A percentile compares a stretch with the other conserved stretches of the same genome.
These are phyloP conservation scores for Pyrrhoderma lamaoense DNA, from an alignment of 1,284 basidiomycete species.

Conservation along the genomic window DNA sequence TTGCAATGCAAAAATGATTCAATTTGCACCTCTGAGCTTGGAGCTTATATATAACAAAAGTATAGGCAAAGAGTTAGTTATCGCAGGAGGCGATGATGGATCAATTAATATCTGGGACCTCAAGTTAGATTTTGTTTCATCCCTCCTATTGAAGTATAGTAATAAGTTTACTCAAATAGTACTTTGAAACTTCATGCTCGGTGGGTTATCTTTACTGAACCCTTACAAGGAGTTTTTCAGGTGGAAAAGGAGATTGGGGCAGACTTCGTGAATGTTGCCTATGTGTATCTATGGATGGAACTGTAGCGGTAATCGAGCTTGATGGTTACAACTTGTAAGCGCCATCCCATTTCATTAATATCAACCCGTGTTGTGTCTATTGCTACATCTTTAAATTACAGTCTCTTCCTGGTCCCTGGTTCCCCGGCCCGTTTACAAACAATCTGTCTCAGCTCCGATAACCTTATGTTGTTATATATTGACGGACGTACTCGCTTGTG, in stretches of 20 bases:
- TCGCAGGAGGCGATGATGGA: conserved; percentile 71
- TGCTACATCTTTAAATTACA: conserved; percentile 26
- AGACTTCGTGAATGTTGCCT: conserved; percentile 65
- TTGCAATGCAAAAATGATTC: conserved; percentile 31
- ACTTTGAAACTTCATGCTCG: conserved; percentile 55
- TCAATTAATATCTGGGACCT: conserved; percentile 64
- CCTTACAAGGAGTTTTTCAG: conserved; percentile 52
- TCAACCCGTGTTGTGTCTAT: conserved; percentile 10
- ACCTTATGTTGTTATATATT: conserved; percentile 72
- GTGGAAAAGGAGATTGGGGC: conserved; percentile 52
- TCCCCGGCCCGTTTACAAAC: conserved; percentile 56
- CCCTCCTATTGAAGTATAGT: background rate
- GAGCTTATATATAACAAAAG: conserved; percentile 47
- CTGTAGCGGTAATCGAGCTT: conserved; percentile 72
- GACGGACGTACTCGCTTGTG: conserved; percentile 79
- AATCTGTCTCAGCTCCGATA: conserved; percentile 63
- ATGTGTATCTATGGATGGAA: conserved; percentile 74
- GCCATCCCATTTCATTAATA: conserved; percentile 1
- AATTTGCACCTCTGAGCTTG: conserved; percentile 43
- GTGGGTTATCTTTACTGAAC: conserved; percentile 64
- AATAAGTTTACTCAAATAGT: conserved; percentile 33
- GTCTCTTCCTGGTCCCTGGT: conserved; percentile 75
- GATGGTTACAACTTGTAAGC: conserved; percentile 35
- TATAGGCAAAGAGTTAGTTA: conserved; percentile 50
- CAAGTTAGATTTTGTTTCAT: conserved; percentile 34